Evolutionary conservation across 352 stramenopile genomes (phyloP), one percentile per base, ranked within the genome.

Genomic region (Globisporangium apiculatum): DNA sequence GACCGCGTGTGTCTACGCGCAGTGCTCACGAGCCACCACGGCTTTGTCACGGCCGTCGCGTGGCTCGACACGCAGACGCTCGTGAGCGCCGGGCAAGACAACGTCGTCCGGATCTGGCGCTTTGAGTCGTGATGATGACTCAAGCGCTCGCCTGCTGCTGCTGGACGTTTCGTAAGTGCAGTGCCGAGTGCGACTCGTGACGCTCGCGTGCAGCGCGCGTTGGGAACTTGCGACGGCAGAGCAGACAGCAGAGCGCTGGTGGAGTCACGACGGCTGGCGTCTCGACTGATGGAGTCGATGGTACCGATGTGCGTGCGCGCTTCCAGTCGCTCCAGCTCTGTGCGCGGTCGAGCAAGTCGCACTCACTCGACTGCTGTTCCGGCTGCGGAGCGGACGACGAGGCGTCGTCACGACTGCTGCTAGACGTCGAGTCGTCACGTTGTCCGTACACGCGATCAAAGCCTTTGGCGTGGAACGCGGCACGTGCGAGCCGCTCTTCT

Each of bases 181-280:
- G 67, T 18, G 65, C 67, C 0, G 83, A 94, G 5, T 76, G 42
- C 7, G 65, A 37, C 58, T 89, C 63, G 60, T 94, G 83, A 1
- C 77, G 79, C 14, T 37, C 11, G 7, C 89, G 69, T 4, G 73
- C 73, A 12, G 63, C 67, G 3, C 43, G 10, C 15, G 52, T 72
- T n/a, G 65, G 60, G 46, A 94, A 94, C 51, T 89, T 88, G 24
- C 83, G 79, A 0, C 79, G 72, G 48, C 83, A 94, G 9, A 91
- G 48, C 52, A 86, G 57, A 55, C 83, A 93, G 68, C 71, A 86
- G 11, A 70, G 11, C 40, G 7, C 7, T 43, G 40, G 40, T 43
- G 40, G 1, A 31, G 24, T 31, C 24, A 31, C 24, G 2, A 31
- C 24, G 24, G 24, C 3, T 8, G 40, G 11, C 40, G 40, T 65